Base-by-base conservation (phyloP, 2,329 filamentous ascomycete genomes). In the Thelonectria rubi region DNA sequence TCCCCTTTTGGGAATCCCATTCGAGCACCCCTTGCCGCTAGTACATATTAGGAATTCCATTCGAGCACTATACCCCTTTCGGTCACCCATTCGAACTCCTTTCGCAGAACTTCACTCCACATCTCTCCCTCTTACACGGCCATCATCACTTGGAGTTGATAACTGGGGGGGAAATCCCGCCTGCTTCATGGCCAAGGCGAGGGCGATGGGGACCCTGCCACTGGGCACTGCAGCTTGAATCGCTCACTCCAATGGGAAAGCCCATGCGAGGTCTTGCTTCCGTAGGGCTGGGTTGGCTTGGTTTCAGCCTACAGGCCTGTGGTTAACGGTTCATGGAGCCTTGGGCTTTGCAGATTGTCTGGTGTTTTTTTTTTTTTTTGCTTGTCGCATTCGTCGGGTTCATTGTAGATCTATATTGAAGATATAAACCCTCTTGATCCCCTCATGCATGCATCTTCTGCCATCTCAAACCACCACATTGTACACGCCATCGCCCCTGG, bases 1-100 rank as follows among this genome's bases (percentile, higher is more conserved):
- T 64, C 9, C 67, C 52, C 5, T 15, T 65, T 68, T 56, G 18
- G 55, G 69, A 45, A 59, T 43, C 12, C 34, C 57, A 72, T 72
- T 73, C 72, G 69, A 74, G 62, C 15, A 49, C 53, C 34, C 48
- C 37, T 32, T 24, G 10, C 20, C 17, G n/a, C n/a, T 45, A 18
- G 47, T 20, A 3, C 34, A 40, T 48, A 14, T 20, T 20, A 24
- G 30, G 5, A 37, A 6, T n/a, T 43, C 24, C 24, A 57, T 20
- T 14, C 15, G 1, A 8, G 17, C 37, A n/a, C 54, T 50, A 49
- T 24, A 32, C 54, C 46, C 1, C n/a, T 32, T 49, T 49, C 8
- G 43, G 45, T 18, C 20, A 48, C 1, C 21, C 32, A 55, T 55
- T 55, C 53, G 53, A 55, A 43, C 21, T 39, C 53, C 21, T 48